Evolutionary conservation across 306 rosid genomes (phyloP), one percentile per base, ranked within the genome.

Genomic region (Prunus mira): DNA sequence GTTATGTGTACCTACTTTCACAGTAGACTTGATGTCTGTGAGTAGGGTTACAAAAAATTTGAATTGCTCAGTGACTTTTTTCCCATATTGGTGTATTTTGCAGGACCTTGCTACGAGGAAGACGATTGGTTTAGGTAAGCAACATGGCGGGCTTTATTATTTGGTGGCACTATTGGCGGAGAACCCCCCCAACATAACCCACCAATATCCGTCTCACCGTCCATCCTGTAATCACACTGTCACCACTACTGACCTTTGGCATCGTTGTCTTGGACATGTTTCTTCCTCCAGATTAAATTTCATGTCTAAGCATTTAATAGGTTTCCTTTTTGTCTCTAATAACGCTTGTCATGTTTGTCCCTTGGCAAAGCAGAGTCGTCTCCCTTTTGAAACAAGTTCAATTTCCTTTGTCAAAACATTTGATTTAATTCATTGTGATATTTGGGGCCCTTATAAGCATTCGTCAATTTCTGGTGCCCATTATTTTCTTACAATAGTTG

Each of bases 61-160:
- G 27, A 50, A 52, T 27, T 71, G 75, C 19, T 71, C 3, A 8
- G 9, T 58, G 38, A 58, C 13, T 0, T 24, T 60, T 9, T 71
- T 32, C 14, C 75, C 51, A 2, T 71, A 52, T 54, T 71, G 51
- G 52, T 71, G 75, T 19, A 11, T 71, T 54, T 54, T 50, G 75
- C 28, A 54, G 9, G 46, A 71, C 18, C 65, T 54, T 2, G 75
- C 11, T n/a, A 66, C 19, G 30, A n/a, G 50, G 50, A 5, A 7
- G 65, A 54, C 7, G 13, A 71, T 71, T 52, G 75, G 65, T 54
- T 71, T 71, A 13, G 75, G 46, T 71, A 54, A 66, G 14, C 30
- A 66, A 41, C 32, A 0, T 5, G 6, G 3, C 3, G 30, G 19
- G 6, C 51, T 66, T 9, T 66, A 66, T 41, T 66, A 66, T 3